Base-by-base conservation (phyloP, 2,329 filamentous ascomycete genomes). In the Cordyceps javanica region DNA sequence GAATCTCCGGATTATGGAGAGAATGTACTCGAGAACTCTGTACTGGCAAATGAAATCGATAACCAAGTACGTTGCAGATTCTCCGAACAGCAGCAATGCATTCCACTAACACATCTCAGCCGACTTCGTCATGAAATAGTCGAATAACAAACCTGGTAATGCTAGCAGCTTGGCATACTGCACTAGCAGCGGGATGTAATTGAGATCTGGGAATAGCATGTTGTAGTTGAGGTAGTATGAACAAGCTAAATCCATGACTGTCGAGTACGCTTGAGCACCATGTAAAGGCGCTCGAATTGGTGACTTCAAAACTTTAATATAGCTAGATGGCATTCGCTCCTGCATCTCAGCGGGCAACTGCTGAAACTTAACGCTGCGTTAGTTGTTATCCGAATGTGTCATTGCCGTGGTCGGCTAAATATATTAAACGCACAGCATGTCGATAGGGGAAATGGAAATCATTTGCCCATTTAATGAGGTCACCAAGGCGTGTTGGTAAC, bases 401-500 rank as follows among this genome's bases (percentile, higher is more conserved):
- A 19, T 38, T 7, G 21, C 23, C 8, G 10, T 13, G 11, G 2
- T 44, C 16, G 25, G 25, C 14, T 1, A 2, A 36, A 9, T 8
- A 28, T 2, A 34, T 11, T n/a, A 19, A 21, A 70, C 80, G 69
- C 70, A 86, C 84, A 21, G 88, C 87, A 63, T 83, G 78, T 46
- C 88, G 80, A 69, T 88, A 97, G 0, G 88, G 80, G 26, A 97
- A 78, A 57, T 88, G 82, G 48, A 86, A 86, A 58, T 75, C 75
- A 49, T 80, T 81, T 16, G 82, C 83, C 85, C 89, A 96, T 45
- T 76, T 75, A 55, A 79, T 79, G 13, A 97, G 71, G 62, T 95
- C 89, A 11, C 85, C 87, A 8, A 93, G 75, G 23, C 86, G 84
- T n/a, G 90, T 78, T 0, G 92, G 91, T 57, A 94, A 77, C 57